Conservation (phyloP, 768 basidiomycete genomes). For the Paxillus rubicundulus region DNA sequence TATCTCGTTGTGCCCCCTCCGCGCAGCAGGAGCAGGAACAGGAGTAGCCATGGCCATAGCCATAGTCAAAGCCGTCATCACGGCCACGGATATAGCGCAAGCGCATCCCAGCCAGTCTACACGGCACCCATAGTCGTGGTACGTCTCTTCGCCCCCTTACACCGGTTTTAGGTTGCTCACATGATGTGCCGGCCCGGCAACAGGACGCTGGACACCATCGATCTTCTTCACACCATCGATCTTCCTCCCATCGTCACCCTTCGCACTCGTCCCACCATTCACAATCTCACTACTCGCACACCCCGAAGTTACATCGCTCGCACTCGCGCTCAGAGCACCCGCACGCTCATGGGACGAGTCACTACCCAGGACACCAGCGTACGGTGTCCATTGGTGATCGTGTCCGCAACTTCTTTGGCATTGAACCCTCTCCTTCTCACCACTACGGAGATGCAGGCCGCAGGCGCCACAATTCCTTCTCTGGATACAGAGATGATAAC, state of each 20-base stretch:
- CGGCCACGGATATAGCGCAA: conserved; percentile 5
- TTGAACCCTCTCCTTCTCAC: conserved; percentile 15
- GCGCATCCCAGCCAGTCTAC: conserved; percentile 6
- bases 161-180: not conserved
- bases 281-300: conserved; percentile 11
- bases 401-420: conserved; percentile 38
- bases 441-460: conserved; percentile 13
- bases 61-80: conserved; percentile 8
- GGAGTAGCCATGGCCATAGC: not conserved
- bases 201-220: conserved; percentile 23
- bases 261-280: conserved; percentile 21
- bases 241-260: conserved; percentile 15
- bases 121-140: conserved; percentile 10
- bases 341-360: conserved; percentile 1
- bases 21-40: conserved; percentile 17
- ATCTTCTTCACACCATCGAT: conserved; percentile 19
- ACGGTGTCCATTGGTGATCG: conserved; percentile 35
- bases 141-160: conserved; percentile 1
- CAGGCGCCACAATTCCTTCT: conserved; percentile 27
- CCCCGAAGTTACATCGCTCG: conserved; percentile 10
- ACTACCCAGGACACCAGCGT: conserved; percentile 15
- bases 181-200: not conserved
- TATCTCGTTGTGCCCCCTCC: conserved; percentile 12
- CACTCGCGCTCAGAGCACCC: conserved; percentile 16
- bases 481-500: conserved; percentile 19